phyloP scores from a whole-genome alignment of 768 basidiomycete genomes.

The Kwoniella newhampshirensis region DNA sequence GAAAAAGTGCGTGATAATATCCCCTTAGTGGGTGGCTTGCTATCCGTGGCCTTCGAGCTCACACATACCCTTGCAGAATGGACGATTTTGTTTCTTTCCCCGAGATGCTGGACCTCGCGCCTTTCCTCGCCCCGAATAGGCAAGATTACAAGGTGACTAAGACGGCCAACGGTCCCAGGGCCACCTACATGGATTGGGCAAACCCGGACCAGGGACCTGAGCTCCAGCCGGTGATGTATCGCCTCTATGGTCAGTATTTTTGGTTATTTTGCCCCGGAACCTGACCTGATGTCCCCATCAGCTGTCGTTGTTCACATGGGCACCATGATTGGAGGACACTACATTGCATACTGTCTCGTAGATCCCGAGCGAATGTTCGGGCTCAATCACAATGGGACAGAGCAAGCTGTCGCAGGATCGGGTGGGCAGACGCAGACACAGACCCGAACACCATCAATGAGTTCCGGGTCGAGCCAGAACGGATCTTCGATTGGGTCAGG shows the following conservation, averaged over 20 bases:
- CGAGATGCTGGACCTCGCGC: slow-evolving; percentile 75
- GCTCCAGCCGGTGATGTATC: slow-evolving; percentile 49
- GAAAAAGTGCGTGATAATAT: slow-evolving; percentile 47
- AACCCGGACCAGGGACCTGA: slow-evolving; percentile 44
- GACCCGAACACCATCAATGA: neutral
- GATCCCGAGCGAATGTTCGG: slow-evolving; percentile 48
- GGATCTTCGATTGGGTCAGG: neutral
- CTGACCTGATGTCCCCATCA: slow-evolving; percentile 12
- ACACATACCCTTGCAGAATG: slow-evolving; percentile 62
- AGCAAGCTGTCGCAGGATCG: slow-evolving; percentile 2
- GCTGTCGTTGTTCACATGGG: slow-evolving; percentile 53
- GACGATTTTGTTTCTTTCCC: slow-evolving; percentile 92
- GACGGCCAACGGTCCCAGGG: slow-evolving; percentile 37
- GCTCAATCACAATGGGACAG: neutral
- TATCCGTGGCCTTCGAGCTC: slow-evolving; percentile 1
- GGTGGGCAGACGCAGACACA: neutral
- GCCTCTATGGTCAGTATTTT: slow-evolving; percentile 43
- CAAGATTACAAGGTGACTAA: slow-evolving; percentile 46
- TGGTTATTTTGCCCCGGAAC: neutral
- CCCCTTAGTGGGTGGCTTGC: no score
- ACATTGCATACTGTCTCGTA: slow-evolving; percentile 68
- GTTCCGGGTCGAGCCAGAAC: slow-evolving; percentile 1
- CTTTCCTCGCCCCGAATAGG: slow-evolving; percentile 75
- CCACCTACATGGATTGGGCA: slow-evolving; percentile 50
- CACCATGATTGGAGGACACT: slow-evolving; percentile 75